Evolutionary conservation across 75 land plant genomes (phyloP).

Genomic region (Pinus albicaulis): DNA sequence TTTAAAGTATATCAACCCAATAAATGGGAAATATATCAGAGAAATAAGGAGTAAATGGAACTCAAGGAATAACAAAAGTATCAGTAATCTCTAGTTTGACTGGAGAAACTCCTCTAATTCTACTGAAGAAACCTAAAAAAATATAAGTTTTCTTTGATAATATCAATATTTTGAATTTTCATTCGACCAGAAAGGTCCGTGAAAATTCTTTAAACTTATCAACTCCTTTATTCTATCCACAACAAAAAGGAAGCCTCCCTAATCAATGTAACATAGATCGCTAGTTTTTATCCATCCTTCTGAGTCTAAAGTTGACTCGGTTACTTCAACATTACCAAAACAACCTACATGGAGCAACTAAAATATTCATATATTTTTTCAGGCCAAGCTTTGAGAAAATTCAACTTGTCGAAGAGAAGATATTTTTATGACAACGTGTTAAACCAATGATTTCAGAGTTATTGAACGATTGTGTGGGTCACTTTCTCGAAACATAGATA

Average conservation of each 20-base stretch:
- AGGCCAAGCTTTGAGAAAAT: no score
- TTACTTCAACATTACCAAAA: constrained; percentile 43
- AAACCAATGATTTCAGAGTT: no score
- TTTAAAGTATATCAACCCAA: no score
- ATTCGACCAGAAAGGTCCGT: constrained; percentile 17
- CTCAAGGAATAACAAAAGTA: constrained; percentile 80
- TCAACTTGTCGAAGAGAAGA: no score
- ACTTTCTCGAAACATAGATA: no score
- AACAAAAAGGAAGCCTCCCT: constrained; percentile 41
- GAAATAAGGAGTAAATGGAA: background rate
- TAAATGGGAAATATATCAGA: no score
- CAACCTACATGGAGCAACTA: constrained; percentile 33
- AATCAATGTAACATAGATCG: constrained; percentile 60
- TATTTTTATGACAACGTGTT: no score
- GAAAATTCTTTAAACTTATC: constrained; percentile 64
- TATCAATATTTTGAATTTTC: background rate
- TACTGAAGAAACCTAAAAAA: constrained; percentile 70
- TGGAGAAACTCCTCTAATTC: constrained; percentile 75
- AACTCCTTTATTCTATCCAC: constrained; percentile 72
- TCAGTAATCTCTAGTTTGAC: constrained; percentile 55
- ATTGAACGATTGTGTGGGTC: no score
- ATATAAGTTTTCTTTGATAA: background rate
- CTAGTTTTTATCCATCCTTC: constrained; percentile 68
- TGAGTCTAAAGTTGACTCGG: constrained; percentile 27
- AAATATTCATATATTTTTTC: no score